phyloP scores from a whole-genome alignment of 2,329 filamentous ascomycete species.

The Ceratocystis harringtonii region DNA sequence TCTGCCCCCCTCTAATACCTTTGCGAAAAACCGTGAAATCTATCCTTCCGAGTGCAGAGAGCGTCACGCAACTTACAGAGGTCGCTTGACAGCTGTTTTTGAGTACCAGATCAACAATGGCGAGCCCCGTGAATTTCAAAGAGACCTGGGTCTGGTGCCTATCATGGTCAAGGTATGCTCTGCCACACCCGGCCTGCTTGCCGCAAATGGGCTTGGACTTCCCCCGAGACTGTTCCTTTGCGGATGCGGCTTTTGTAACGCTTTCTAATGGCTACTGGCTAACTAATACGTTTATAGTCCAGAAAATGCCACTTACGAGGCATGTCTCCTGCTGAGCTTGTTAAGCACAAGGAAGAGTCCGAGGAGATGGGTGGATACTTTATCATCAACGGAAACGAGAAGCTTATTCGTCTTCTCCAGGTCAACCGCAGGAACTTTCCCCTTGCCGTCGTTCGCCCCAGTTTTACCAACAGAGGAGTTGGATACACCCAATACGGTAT shows the following conservation, averaged over 20 bases:
- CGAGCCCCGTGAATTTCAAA: conserved; percentile 64
- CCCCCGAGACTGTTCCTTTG: too few species aligned
- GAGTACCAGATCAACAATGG: conserved; percentile 80
- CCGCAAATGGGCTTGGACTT: too few species aligned
- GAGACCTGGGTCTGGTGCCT: conserved; percentile 78
- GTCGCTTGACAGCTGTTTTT: conserved; percentile 66
- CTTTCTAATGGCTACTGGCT: background rate
- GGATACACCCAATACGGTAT: conserved; percentile 84
- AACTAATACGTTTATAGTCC: conserved; percentile 38
- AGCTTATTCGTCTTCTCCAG: conserved; percentile 83
- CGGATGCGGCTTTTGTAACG: too few species aligned
- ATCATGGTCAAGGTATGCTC: conserved; percentile 73
- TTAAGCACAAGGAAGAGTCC: conserved; percentile 80
- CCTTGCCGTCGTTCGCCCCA: conserved; percentile 81
- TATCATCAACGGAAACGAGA: conserved; percentile 93
- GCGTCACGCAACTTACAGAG: conserved; percentile 79
- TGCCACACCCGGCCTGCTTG: background rate
- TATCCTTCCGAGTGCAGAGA: conserved; percentile 88
- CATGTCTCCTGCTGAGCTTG: conserved; percentile 66
- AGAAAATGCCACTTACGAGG: conserved; percentile 83
- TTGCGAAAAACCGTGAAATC: conserved; percentile 69
- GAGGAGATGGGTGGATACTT: conserved; percentile 97
- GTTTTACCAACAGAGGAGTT: conserved; percentile 74
- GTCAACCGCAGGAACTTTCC: conserved; percentile 87
- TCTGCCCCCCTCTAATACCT: conserved; percentile 70